These are phyloP conservation scores for Fraxinus americana DNA, from an alignment of 257 asterid species.

Conservation along the genomic window DNA sequence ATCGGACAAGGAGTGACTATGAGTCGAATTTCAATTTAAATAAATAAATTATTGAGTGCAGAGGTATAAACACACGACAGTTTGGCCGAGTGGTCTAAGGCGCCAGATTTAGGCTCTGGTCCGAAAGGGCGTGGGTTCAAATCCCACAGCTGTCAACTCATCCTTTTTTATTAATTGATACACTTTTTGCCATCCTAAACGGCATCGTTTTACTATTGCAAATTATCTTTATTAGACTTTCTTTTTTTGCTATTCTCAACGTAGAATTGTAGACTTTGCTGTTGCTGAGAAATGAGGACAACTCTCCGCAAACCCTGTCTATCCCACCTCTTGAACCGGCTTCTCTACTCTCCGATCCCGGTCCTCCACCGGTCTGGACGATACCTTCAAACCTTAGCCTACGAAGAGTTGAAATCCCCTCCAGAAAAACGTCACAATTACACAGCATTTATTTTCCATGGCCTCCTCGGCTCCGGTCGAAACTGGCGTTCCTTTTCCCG, in stretches of 20 bases:
- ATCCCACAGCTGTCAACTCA: conserved; percentile 90
- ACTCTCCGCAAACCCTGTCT: conserved; percentile 39
- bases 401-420: conserved; percentile 62
- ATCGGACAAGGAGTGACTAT: too few species aligned
- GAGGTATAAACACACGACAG: conserved; percentile 34
- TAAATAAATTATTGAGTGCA: too few species aligned
- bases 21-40: too few species aligned
- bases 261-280: neutral
- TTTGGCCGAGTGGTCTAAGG: conserved; percentile 99
- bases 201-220: neutral
- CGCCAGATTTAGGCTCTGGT: conserved; percentile 99
- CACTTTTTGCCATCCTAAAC: neutral
- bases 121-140: conserved; percentile 99
- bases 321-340: conserved; percentile 41
- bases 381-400: conserved; percentile 66
- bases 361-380: conserved; percentile 42
- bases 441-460: conserved; percentile 89
- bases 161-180: neutral
- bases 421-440: conserved; percentile 50
- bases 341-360: conserved; percentile 33
- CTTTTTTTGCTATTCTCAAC: neutral
- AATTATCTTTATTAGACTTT: neutral
- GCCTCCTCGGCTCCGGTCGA: conserved; percentile 90
- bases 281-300: conserved; percentile 34
- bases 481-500: conserved; percentile 96